Percentiles rank a stretch among this genome's conserved stretches.
Evolutionary conservation across 306 rosid species (phyloP).

Genomic region (Vicia villosa): DNA sequence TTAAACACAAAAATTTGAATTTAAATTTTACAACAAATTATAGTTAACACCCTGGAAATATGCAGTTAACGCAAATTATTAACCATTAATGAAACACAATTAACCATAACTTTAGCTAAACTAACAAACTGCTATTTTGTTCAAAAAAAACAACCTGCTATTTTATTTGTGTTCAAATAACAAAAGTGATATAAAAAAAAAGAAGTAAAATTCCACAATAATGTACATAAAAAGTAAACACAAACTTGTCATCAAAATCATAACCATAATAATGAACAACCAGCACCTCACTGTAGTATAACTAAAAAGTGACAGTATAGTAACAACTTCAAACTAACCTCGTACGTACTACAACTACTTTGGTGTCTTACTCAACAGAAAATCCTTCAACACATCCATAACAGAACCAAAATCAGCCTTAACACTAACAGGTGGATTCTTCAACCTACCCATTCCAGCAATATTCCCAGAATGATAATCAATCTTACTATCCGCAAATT

Average conservation of each 20-base stretch:
- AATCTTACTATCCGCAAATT: conserved; percentile 57
- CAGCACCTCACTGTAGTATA: no score
- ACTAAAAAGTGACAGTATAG: no score
- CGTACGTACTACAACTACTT: not conserved
- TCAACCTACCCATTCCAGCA: conserved; percentile 37
- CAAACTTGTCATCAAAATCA: not conserved
- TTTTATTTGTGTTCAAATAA: no score
- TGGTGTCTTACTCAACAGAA: conserved; percentile 25
- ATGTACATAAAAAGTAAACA: not conserved
- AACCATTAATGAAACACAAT: no score
- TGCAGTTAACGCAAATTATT: no score
- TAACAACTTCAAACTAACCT: not conserved
- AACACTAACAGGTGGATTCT: conserved; percentile 36
- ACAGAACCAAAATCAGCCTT: conserved; percentile 46
- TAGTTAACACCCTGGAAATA: no score
- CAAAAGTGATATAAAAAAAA: not conserved
- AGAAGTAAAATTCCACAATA: not conserved
- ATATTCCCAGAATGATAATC: conserved; percentile 41
- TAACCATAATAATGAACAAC: no score
- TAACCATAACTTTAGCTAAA: no score
- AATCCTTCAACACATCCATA: conserved; percentile 46
- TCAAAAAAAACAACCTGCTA: no score
- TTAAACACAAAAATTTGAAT: no score
- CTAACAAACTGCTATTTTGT: no score
- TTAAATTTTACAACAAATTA: no score